A percentile compares a stretch with the other conserved stretches of the same genome.
Evolutionary conservation across 805 yeast species (phyloP).

Genomic region (Phaffomyces antillensis): DNA sequence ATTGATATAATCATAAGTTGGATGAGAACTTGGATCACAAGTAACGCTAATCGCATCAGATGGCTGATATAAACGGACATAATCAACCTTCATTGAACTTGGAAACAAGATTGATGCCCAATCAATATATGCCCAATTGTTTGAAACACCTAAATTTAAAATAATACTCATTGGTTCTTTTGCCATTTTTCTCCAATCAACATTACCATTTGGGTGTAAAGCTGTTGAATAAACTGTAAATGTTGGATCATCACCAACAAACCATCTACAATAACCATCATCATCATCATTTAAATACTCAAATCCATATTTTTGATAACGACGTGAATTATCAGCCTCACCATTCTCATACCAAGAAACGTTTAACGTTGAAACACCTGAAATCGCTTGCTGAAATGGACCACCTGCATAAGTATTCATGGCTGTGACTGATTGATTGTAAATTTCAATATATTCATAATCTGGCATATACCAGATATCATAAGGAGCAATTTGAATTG

Average conservation of each 20-base stretch:
- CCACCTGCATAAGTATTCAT: constrained; percentile 44
- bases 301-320: constrained; percentile 37
- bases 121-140: constrained; percentile 44
- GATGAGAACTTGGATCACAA: constrained; percentile 42
- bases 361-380: constrained; percentile 39
- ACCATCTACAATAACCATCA: constrained; percentile 28
- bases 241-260: constrained; percentile 41
- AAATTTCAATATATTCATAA: constrained; percentile 36
- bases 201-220: constrained; percentile 42
- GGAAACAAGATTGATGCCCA: constrained; percentile 42
- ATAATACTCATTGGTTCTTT: constrained; percentile 46
- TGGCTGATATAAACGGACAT: constrained; percentile 45
- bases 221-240: constrained; percentile 36
- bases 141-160: constrained; percentile 42
- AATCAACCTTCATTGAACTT: constrained; percentile 35
- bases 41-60: constrained; percentile 30
- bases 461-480: constrained; percentile 49
- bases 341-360: constrained; percentile 39
- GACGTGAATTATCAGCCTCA: constrained; percentile 8
- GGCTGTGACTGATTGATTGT: constrained; percentile 33
- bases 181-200: constrained; percentile 40
- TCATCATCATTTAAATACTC: constrained; percentile 29
- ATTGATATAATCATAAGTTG: constrained; percentile 39
- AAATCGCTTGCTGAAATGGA: constrained; percentile 44
- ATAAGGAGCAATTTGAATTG: constrained; percentile 44